These are phyloP conservation scores for Ballota nigra DNA, from an alignment of 257 asterid genomes.

Conservation along the genomic window DNA sequence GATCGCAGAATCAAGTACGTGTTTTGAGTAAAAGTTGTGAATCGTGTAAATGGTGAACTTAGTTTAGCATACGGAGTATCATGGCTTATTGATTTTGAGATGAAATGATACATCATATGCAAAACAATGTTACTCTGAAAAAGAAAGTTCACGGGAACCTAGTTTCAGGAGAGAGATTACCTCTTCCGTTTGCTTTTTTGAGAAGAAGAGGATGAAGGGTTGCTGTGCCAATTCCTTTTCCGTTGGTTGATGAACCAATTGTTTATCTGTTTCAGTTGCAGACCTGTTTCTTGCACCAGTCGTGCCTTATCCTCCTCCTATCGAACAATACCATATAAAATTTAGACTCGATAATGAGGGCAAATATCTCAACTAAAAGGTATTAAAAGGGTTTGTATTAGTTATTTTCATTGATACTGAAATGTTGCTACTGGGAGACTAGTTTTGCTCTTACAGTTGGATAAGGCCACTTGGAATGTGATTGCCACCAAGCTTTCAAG, in stretches of 20 bases:
- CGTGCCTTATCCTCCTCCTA: constrained; percentile 94
- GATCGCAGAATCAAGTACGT: constrained; percentile 22
- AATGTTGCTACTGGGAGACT: background rate
- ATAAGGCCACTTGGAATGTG: constrained; percentile 84
- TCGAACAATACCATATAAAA: background rate
- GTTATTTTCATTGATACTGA: background rate
- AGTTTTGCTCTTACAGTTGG: constrained; percentile 53
- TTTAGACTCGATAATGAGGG: background rate
- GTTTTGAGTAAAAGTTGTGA: background rate
- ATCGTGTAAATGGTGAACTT: background rate
- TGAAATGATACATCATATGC: background rate
- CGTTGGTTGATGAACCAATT: constrained; percentile 98
- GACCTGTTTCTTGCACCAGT: constrained; percentile 85
- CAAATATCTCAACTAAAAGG: background rate
- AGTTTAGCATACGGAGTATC: background rate
- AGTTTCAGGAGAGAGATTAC: constrained; percentile 28
- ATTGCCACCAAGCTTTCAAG: constrained; percentile 76
- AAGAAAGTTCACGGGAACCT: background rate
- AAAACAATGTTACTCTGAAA: background rate
- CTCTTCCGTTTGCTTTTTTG: constrained; percentile 90
- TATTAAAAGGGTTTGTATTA: no score
- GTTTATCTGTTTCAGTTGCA: constrained; percentile 87
- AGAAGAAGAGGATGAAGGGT: constrained; percentile 74
- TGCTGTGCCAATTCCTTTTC: constrained; percentile 94
- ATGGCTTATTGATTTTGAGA: background rate